phyloP scores from a whole-genome alignment of 2,329 filamentous ascomycete genomes.

The Monosporascus sp. region DNA sequence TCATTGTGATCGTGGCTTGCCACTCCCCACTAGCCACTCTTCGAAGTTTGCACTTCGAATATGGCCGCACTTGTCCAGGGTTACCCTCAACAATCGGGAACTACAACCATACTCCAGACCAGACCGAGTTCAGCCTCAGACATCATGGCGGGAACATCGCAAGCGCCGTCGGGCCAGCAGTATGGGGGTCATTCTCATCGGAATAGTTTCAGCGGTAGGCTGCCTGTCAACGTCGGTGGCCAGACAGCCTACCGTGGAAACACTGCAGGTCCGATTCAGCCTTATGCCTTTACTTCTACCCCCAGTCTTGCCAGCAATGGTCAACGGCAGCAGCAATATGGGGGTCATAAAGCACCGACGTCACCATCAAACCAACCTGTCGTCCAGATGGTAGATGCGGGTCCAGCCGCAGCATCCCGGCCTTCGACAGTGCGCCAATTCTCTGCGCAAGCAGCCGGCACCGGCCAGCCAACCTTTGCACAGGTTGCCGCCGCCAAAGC shows the following conservation, averaged over 20 bases:
- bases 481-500: constrained; percentile 59
- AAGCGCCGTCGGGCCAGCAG: constrained; percentile 45
- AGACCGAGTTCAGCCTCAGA: constrained; percentile 61
- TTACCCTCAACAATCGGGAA: constrained; percentile 69
- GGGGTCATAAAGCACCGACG: constrained; percentile 43
- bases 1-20: constrained; percentile 12
- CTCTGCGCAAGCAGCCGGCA: constrained; percentile 39
- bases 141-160: constrained; percentile 46
- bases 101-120: constrained; percentile 71
- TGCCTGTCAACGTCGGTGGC: constrained; percentile 38
- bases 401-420: constrained; percentile 19
- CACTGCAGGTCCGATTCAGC: constrained; percentile 58
- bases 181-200: constrained; percentile 45
- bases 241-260: constrained; percentile 50
- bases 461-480: constrained; percentile 46
- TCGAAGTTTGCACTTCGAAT: constrained; percentile 16
- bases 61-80: constrained; percentile 86
- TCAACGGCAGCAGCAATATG: constrained; percentile 45
- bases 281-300: constrained; percentile 72
- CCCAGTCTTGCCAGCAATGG: constrained; percentile 55
- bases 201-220: constrained; percentile 43
- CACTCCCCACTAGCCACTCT: constrained; percentile 5
- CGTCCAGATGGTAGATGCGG: constrained; percentile 34
- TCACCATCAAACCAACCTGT: constrained; percentile 37
- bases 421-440: constrained; percentile 23